A percentile compares a stretch with the other conserved stretches of the same genome.
phyloP scores from a whole-genome alignment of 805 yeast genomes.

The Wickerhamomyces bovis region DNA sequence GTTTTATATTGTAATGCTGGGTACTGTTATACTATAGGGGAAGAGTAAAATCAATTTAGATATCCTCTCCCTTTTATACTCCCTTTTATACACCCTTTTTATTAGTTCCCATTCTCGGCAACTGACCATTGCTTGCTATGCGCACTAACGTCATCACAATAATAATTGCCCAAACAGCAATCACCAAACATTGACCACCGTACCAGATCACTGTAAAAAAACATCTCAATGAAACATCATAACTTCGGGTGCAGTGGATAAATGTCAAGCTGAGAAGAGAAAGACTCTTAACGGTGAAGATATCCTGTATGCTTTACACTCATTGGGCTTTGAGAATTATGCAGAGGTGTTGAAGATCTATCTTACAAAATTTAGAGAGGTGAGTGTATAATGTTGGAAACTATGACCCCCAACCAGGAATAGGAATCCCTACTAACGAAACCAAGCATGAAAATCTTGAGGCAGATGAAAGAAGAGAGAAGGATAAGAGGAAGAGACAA shows the following conservation, averaged over 20 bases:
- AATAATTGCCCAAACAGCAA: not conserved
- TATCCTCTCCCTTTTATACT: too few species aligned
- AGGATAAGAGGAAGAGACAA: slow-evolving; percentile 18
- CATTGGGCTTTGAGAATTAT: slow-evolving; percentile 77
- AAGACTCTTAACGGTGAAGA: slow-evolving; percentile 81
- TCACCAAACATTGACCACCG: not conserved
- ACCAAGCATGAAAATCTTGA: slow-evolving; percentile 17
- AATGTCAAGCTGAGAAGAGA: slow-evolving; percentile 66
- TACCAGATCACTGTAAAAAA: not conserved
- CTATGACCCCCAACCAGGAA: too few species aligned
- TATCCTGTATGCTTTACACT: slow-evolving; percentile 59
- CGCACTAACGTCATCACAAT: not conserved
- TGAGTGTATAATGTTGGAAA: slow-evolving; percentile 1
- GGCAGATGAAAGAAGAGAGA: slow-evolving; percentile 22
- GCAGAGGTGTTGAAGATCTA: slow-evolving; percentile 75
- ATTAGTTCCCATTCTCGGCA: too few species aligned
- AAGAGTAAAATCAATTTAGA: too few species aligned
- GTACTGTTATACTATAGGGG: too few species aligned
- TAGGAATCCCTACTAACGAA: not conserved
- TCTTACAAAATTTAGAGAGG: slow-evolving; percentile 65
- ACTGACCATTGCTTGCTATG: not conserved
- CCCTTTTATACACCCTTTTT: not conserved
- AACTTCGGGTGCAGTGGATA: slow-evolving; percentile 75
- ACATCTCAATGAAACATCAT: slow-evolving; percentile 38
- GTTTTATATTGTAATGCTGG: too few species aligned